Conservation (phyloP, 2,329 filamentous ascomycete species). For the Fusarium sp. region DNA sequence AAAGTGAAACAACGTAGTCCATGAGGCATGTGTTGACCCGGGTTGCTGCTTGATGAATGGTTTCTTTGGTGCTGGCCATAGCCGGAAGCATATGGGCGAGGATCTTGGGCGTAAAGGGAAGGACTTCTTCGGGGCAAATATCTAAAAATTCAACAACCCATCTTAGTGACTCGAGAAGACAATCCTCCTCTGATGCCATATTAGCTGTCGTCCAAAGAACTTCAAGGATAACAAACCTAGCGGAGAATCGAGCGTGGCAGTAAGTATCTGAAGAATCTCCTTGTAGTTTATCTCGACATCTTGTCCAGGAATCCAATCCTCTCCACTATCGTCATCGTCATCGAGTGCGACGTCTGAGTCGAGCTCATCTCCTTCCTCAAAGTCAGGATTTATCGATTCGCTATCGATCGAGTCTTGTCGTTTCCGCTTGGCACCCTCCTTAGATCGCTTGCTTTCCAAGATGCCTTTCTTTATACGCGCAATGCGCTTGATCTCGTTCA, state of each 20-base stretch:
- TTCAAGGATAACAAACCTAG: slow-evolving; percentile 63
- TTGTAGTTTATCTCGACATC: slow-evolving; percentile 95
- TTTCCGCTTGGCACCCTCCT: slow-evolving; percentile 73
- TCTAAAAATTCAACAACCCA: slow-evolving; percentile 98
- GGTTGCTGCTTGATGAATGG: slow-evolving; percentile 86
- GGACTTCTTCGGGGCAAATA: slow-evolving; percentile 95
- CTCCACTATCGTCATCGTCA: slow-evolving; percentile 73
- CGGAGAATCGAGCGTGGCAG: slow-evolving; percentile 85
- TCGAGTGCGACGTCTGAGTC: slow-evolving; percentile 67
- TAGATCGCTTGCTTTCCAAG: slow-evolving; percentile 81
- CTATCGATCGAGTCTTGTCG: slow-evolving; percentile 75
- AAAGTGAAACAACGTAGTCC: slow-evolving; percentile 92
- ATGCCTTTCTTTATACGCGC: slow-evolving; percentile 92
- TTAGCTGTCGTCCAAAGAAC: slow-evolving; percentile 17
- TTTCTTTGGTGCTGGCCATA: slow-evolving; percentile 90
- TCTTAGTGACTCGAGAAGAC: slow-evolving; percentile 86
- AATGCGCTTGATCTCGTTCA: slow-evolving; percentile 94
- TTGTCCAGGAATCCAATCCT: slow-evolving; percentile 97
- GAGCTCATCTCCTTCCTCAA: slow-evolving; percentile 69
- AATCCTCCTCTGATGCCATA: slow-evolving; percentile 77
- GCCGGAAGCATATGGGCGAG: slow-evolving; percentile 91
- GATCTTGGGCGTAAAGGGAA: slow-evolving; percentile 92
- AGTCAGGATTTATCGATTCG: slow-evolving; percentile 65
- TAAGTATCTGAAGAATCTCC: slow-evolving; percentile 90
- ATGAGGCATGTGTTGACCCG: slow-evolving; percentile 91